phyloP scores from a whole-genome alignment of 805 yeast species.

The Torulaspora microellipsoides region DNA sequence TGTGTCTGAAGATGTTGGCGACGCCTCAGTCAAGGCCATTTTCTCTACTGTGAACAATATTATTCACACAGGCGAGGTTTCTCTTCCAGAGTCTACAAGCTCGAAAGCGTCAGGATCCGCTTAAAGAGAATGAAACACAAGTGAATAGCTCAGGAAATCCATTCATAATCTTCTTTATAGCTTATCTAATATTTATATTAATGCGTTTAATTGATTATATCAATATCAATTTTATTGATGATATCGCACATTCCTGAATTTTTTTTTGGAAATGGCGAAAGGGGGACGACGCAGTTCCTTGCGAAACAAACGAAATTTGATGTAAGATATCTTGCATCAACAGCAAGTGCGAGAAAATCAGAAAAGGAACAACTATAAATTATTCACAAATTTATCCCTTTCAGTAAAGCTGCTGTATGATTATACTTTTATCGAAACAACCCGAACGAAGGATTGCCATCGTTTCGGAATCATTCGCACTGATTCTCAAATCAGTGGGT shows the following conservation, averaged over 20 bases:
- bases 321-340: no score
- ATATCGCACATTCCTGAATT: background rate
- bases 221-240: no score
- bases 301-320: background rate
- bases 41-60: constrained; percentile 55
- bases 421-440: constrained; percentile 23
- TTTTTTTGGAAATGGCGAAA: background rate
- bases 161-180: no score
- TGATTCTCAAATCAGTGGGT: constrained; percentile 43
- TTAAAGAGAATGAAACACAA: constrained; percentile 3
- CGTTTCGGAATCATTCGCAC: constrained; percentile 39
- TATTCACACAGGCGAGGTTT: constrained; percentile 29
- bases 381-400: background rate
- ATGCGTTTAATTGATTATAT: no score
- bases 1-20: constrained; percentile 82
- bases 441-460: constrained; percentile 29
- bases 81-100: constrained; percentile 18
- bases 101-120: constrained; percentile 21
- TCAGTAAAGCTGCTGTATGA: constrained; percentile 15
- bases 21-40: constrained; percentile 71
- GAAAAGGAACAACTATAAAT: no score
- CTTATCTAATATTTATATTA: no score
- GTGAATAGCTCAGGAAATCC: background rate
- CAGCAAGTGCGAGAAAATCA: no score
- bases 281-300: constrained; percentile 1